A percentile compares a stretch with the other conserved stretches of the same genome.
Conservation (phyloP, 768 basidiomycete species). For the Kwoniella mangroviensis region DNA sequence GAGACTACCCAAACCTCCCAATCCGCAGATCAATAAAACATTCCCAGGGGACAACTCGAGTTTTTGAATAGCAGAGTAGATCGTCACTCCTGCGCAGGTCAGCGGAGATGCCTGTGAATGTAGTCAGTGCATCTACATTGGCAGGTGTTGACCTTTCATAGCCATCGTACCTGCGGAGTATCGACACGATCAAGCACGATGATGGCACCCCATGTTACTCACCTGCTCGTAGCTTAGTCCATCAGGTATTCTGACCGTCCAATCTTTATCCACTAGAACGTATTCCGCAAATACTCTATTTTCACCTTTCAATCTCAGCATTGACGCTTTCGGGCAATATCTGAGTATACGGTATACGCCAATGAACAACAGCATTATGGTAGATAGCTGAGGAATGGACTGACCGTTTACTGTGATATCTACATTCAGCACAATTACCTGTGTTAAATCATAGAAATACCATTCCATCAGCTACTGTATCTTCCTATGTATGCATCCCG, state of each 20-base stretch:
- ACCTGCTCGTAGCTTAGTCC: conserved; percentile 11
- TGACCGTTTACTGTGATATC: neutral
- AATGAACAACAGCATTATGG: no score
- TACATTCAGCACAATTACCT: conserved; percentile 8
- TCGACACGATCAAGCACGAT: neutral
- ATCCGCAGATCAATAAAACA: conserved; percentile 19
- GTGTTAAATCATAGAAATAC: neutral
- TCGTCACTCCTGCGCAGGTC: conserved; percentile 34
- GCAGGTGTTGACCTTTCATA: neutral
- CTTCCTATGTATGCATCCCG: neutral
- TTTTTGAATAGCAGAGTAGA: conserved; percentile 27
- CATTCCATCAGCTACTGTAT: neutral
- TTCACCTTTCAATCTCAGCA: conserved; percentile 3
- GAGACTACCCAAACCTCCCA: conserved; percentile 28
- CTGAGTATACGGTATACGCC: neutral
- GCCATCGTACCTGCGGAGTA: no score
- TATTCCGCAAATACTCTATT: conserved; percentile 14
- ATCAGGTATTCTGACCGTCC: neutral
- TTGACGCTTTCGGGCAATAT: conserved; percentile 2
- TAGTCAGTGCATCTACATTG: neutral
- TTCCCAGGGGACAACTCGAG: conserved; percentile 14
- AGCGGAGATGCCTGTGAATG: conserved; percentile 27
- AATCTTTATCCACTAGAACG: conserved; percentile 4
- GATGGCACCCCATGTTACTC: no score
- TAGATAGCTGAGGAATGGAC: neutral